Base-by-base conservation (phyloP, 257 asterid species). In the Salvia rosmarinus region DNA sequence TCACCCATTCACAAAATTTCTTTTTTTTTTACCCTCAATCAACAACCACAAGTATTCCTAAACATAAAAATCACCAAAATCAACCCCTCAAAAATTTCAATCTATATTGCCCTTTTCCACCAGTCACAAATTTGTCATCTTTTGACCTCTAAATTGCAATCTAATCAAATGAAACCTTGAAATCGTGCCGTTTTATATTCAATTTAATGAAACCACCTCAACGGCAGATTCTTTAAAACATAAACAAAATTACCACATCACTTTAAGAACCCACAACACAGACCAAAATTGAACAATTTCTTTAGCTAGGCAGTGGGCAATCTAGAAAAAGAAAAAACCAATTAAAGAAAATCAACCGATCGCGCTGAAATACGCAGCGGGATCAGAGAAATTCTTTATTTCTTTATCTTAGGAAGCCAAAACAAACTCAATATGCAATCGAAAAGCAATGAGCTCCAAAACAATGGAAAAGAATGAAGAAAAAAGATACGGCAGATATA, bases 321-420 rank as follows among this genome's bases (percentile, higher is more conserved):
- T 55, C 37, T 58, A 54, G 30, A 54, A 66, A 56, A 50, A 32
- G 40, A 37, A 16, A 44, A 16, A 55, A 37, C 32, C 23, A 66
- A 23, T 35, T 44, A 63, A 78, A 66, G 79, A 52, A 68, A 70
- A 77, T 65, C 76, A 86, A 80, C 90, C 83, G 88, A 87, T 85
- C 93, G 71, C 84, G 85, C 83, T 79, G 83, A 76, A 75, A 75
- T 63, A 79, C 66, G 80, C 85, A 84, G 90, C 84, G 81, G 75
- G 87, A 84, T 83, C 92, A 80, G 91, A 82, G 80, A 79, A 75
- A 70, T 83, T 77, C 75, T 75, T 70, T 64, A 20, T 77, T 81
- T 72, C 71, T 70, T 67, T 40, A 21, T 50, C 49, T 28, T 7
- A 35, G 21, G 16, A 77, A 71, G 17, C 72, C 70, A 49, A 76